phyloP scores from a whole-genome alignment of 495 filamentous ascomycete species.

The Talaromyces wortmannii region DNA sequence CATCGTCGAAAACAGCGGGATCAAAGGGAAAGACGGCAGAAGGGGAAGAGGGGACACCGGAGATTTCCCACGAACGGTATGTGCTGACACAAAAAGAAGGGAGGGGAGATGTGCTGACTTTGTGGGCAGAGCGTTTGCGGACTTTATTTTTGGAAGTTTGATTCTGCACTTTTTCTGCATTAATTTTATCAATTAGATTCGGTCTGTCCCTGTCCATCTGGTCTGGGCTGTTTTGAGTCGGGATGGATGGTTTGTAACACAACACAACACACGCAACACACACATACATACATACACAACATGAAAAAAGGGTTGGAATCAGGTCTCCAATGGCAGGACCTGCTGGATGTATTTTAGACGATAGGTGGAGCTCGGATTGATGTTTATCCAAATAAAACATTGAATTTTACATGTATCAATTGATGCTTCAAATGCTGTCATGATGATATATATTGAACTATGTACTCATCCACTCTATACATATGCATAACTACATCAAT shows the following conservation, averaged over 20 bases:
- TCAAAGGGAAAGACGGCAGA: constrained; percentile 29
- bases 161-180: constrained; percentile 98
- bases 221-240: too few relatives aligned
- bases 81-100: constrained; percentile 7
- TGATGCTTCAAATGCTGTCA: too few relatives aligned
- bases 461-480: background rate
- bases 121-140: constrained; percentile 76
- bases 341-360: too few relatives aligned
- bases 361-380: too few relatives aligned
- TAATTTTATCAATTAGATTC: constrained; percentile 88
- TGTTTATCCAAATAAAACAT: too few relatives aligned
- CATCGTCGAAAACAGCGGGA: background rate
- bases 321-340: too few relatives aligned
- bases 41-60: constrained; percentile 18
- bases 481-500: background rate
- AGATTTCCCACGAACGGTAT: constrained; percentile 43
- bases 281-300: too few relatives aligned
- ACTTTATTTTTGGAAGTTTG: constrained; percentile 90
- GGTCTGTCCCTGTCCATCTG: too few relatives aligned
- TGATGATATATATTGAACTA: background rate
- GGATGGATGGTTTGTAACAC: background rate
- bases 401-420: too few relatives aligned
- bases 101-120: background rate
- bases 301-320: too few relatives aligned
- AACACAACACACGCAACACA: background rate